phyloP scores from a whole-genome alignment of 305 asterid species.

The Plantago lanceolata region DNA sequence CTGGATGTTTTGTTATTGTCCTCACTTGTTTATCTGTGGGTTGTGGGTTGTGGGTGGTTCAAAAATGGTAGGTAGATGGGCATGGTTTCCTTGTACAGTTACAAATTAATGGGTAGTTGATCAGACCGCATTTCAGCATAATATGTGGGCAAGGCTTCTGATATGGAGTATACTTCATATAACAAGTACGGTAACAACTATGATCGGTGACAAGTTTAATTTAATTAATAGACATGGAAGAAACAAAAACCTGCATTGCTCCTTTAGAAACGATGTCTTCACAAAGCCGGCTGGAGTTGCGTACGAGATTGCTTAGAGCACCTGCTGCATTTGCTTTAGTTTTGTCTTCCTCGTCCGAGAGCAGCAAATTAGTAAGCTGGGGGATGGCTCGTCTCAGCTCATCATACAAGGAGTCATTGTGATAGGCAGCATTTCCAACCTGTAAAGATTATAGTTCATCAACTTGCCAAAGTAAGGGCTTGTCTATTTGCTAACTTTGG shows the following conservation, averaged over 20 bases:
- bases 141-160: background rate
- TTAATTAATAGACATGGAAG: background rate
- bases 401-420: conserved; percentile 77
- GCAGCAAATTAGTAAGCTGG: conserved; percentile 66
- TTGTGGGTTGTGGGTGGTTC: too few species aligned
- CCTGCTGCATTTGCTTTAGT: conserved; percentile 99
- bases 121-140: background rate
- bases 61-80: background rate
- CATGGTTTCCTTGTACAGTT: background rate
- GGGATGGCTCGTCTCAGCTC: conserved; percentile 89
- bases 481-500: conserved; percentile 9
- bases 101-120: background rate
- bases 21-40: too few species aligned
- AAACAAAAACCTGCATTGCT: conserved; percentile 75
- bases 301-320: conserved; percentile 95
- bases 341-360: conserved; percentile 90
- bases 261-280: conserved; percentile 91
- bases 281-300: conserved; percentile 90
- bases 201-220: background rate
- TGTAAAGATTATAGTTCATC: conserved; percentile 28
- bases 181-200: background rate
- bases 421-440: conserved; percentile 99
- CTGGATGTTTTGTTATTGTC: too few species aligned
- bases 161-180: background rate
- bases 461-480: conserved; percentile 8